Base-by-base conservation (phyloP, 2,329 filamentous ascomycete genomes). In the Aspergillus sp. region DNA sequence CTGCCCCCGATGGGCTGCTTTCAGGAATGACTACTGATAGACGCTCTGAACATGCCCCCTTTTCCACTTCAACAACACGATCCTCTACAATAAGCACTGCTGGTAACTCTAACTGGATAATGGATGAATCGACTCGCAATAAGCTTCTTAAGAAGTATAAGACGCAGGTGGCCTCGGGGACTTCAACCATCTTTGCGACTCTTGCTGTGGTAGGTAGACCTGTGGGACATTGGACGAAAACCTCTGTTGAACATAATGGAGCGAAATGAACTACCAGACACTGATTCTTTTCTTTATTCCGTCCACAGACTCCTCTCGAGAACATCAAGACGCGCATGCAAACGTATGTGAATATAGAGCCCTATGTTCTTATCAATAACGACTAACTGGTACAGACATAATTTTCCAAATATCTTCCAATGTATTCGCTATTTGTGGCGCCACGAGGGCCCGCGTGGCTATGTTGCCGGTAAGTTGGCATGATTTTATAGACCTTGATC, bases 321-420 rank as follows among this genome's bases (percentile, higher is more conserved):
- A 74, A 74, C 52, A 53, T 73, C 49, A 74, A 74, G 54, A 73
- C 70, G 42, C 71, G 71, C 32, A 73, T 74, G 71, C 71, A 74
- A 60, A 73, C 70, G 71, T 73, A 57, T 56, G 69, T 59, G 6
- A 44, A n/a, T 7, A 7, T 4, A 6, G 10, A 29, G 52, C 43
- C 49, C 40, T 43, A 36, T 39, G 47, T 42, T 42, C 7, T 28
- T 27, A 7, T 19, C 36, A 30, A 48, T 40, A 12, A 8, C 19
- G 3, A 29, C 48, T 53, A 40, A 53, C 39, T 32, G 27, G 29
- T 30, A 9, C 28, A 45, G 71, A 6, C 69, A 72, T 54, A 67
- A 73, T 47, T 74, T 74, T 46, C 59, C 59, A 42, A 71, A 69
- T 49, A 59, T 70, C 35, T 63, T 59, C 36, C 63, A 70, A 52